Percentiles rank a stretch among this genome's conserved stretches.
Conservation (phyloP, 2,329 filamentous ascomycete species). For the Exophiala oligosperma region DNA sequence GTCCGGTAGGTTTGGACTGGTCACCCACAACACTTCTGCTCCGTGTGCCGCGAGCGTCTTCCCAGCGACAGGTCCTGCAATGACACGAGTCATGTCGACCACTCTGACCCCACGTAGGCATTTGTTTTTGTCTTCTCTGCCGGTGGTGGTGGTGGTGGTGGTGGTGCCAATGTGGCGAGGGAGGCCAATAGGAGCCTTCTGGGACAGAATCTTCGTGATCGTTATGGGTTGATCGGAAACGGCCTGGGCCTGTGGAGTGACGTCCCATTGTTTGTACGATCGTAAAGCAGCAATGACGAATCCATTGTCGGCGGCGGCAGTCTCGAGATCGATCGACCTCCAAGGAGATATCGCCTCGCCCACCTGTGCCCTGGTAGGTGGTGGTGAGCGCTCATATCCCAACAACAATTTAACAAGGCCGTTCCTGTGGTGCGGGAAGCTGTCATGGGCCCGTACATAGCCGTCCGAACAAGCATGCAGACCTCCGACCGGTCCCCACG, state of each 20-base stretch:
- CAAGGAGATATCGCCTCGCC: slow-evolving; percentile 40
- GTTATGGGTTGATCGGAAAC: slow-evolving; percentile 50
- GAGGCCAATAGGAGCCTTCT: slow-evolving; percentile 10
- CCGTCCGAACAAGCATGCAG: slow-evolving; percentile 54
- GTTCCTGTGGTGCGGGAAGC: slow-evolving; percentile 52
- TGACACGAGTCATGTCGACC: slow-evolving; percentile 40
- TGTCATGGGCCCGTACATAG: slow-evolving; percentile 57
- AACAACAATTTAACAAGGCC: slow-evolving; percentile 50
- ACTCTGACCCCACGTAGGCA: slow-evolving; percentile 44
- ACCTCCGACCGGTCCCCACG: slow-evolving; percentile 51
- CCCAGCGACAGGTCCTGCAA: slow-evolving; percentile 40
- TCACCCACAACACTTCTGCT: slow-evolving; percentile 44
- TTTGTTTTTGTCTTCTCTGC: slow-evolving; percentile 19
- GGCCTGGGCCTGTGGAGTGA: slow-evolving; percentile 46
- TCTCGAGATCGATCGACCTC: slow-evolving; percentile 52
- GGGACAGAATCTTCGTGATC: slow-evolving; percentile 37
- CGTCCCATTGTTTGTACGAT: slow-evolving; percentile 54
- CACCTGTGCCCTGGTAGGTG: slow-evolving; percentile 42
- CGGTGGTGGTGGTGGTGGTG: no score
- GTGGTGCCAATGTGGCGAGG: neutral
- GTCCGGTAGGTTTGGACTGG: slow-evolving; percentile 36
- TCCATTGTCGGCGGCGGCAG: slow-evolving; percentile 39
- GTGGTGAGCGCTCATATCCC: slow-evolving; percentile 31
- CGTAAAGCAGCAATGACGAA: slow-evolving; percentile 53
- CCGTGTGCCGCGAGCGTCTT: slow-evolving; percentile 42